Evolutionary conservation across 768 basidiomycete species (phyloP), one percentile per base, ranked within the genome.

Genomic region (Boletus reticuloceps): DNA sequence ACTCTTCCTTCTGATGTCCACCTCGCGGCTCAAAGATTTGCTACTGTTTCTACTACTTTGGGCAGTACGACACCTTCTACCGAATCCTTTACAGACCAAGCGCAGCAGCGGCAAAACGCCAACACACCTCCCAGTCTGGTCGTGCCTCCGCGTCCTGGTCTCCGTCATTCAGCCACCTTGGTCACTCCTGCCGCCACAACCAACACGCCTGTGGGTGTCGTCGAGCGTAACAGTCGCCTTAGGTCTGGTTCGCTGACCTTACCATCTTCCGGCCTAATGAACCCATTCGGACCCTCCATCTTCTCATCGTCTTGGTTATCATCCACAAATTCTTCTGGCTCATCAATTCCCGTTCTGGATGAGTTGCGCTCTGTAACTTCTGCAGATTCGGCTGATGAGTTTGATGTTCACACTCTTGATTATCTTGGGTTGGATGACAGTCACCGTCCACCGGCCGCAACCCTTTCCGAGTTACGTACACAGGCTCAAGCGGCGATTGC

Each of bases 1-100:
- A 98, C 95, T 79, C 83, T 98, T 67, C 95, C 95, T 75, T 96
- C 94, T 63, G 95, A 95, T 71, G 88, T 96, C 50, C 88, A 89
- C 67, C 85, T 93, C 63, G 89, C 88, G 55, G 86, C 91, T 50
- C 89, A 91, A 71, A 83, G 86, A 54, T 92, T 84, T 72, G 86
- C 86, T 29, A 85, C 86, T 32, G 79, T 85, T 54, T 81, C 85
- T 25, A 81, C 72, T 72, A 82, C 80, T 32, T 69, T 85, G 63
- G 72, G 77, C 42, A 78, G 74, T 64, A 75, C 80, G 45, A 56
- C 77, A 66, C 61, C 83, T 69, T 74, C 73, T 65, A 70, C 82
- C 71, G 76, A 80, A 69, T 75, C 79, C 56, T 77, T 71, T 78
- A 54, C 68, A 71, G 76, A 76, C 70, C 71, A 79, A 76, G 65